Evolutionary conservation across 768 basidiomycete genomes (phyloP).

Genomic region (Hericium rajendrae): DNA sequence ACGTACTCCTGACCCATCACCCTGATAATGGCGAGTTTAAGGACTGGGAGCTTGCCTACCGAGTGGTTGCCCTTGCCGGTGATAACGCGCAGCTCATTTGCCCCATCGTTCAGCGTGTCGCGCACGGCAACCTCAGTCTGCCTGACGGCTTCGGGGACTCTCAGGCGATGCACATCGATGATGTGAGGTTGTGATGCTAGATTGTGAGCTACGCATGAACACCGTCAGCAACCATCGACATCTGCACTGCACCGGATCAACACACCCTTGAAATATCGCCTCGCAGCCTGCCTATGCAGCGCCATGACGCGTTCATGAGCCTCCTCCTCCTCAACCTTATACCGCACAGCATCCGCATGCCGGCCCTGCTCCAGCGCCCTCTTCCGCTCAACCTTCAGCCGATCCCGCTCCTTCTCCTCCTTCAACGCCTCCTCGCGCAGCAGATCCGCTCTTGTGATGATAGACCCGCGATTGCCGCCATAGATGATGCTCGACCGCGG

Average conservation of each 20-base stretch:
- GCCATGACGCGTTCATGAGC: slow-evolving; percentile 19
- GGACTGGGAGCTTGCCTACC: slow-evolving; percentile 19
- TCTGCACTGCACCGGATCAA: background rate
- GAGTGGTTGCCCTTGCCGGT: slow-evolving; percentile 26
- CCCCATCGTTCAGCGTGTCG: slow-evolving; percentile 20
- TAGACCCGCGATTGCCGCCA: slow-evolving; percentile 15
- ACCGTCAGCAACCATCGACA: background rate
- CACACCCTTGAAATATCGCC: slow-evolving; percentile 26
- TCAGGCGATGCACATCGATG: slow-evolving; percentile 28
- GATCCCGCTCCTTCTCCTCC: slow-evolving; percentile 18
- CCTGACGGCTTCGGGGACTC: slow-evolving; percentile 21
- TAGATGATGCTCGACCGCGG: slow-evolving; percentile 20
- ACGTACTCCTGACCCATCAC: slow-evolving; percentile 23
- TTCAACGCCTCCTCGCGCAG: slow-evolving; percentile 20
- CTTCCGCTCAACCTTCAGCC: slow-evolving; percentile 15
- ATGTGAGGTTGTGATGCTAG: slow-evolving; percentile 18
- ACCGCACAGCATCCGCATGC: slow-evolving; percentile 17
- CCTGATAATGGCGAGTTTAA: slow-evolving; percentile 23
- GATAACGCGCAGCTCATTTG: slow-evolving; percentile 24
- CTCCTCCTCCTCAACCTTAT: slow-evolving; percentile 22
- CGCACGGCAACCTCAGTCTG: slow-evolving; percentile 24
- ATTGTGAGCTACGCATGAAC: slow-evolving; percentile 22
- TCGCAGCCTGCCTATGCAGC: slow-evolving; percentile 24
- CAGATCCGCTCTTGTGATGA: slow-evolving; percentile 21
- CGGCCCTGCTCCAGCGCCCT: slow-evolving; percentile 18